These are phyloP conservation scores for Boechera stricta DNA, from an alignment of 345 rosid genomes.

Conservation along the genomic window DNA sequence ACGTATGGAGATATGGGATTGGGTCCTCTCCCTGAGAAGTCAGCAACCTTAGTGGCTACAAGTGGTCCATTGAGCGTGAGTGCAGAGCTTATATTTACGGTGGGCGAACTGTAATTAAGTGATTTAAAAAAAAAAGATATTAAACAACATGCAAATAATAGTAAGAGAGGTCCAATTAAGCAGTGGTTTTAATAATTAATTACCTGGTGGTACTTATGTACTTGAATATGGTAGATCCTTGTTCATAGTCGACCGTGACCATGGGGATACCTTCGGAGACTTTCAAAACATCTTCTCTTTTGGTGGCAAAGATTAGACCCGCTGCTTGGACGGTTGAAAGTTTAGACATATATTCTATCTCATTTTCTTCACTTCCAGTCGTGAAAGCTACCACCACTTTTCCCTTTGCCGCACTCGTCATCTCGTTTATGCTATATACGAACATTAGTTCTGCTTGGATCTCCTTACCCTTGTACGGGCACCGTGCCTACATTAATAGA, in stretches of 20 bases:
- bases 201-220: constrained; percentile 33
- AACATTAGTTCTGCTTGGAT: neutral
- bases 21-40: constrained; percentile 43
- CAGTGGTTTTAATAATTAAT: neutral
- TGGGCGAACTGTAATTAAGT: constrained; percentile 23
- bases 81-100: constrained; percentile 32
- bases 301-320: constrained; percentile 30
- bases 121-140: neutral
- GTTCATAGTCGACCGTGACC: constrained; percentile 9
- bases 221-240: constrained; percentile 18
- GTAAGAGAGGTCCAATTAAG: neutral
- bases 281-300: neutral
- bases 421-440: neutral
- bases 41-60: constrained; percentile 39
- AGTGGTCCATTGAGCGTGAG: constrained; percentile 28
- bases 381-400: constrained; percentile 60
- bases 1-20: constrained; percentile 39
- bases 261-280: neutral
- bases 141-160: neutral
- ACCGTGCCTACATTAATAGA: constrained; percentile 52
- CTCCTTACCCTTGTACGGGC: constrained; percentile 19
- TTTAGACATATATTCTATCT: neutral
- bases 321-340: neutral
- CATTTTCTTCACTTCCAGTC: neutral
- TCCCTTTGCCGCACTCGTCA: constrained; percentile 42